phyloP scores from a whole-genome alignment of 345 rosid genomes.

The Pseudoturritis turrita region DNA sequence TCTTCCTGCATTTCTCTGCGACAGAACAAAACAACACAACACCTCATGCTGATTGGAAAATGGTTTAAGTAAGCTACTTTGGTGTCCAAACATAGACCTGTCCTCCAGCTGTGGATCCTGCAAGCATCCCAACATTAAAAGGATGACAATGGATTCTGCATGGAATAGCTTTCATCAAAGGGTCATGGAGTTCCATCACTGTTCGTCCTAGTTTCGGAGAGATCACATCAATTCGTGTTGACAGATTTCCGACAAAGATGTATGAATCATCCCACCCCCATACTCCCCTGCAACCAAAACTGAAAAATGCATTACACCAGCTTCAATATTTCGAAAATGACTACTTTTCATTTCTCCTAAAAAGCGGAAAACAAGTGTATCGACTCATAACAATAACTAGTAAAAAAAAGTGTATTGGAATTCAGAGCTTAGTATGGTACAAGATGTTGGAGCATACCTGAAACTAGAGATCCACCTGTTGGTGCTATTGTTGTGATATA shows the following conservation, averaged over 20 bases:
- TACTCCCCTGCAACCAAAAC: slow-evolving; percentile 44
- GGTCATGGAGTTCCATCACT: slow-evolving; percentile 41
- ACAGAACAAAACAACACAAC: neutral
- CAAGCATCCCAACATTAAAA: slow-evolving; percentile 52
- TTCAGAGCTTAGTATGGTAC: neutral
- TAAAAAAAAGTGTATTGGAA: neutral
- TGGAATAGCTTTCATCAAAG: slow-evolving; percentile 53
- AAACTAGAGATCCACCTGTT: slow-evolving; percentile 67
- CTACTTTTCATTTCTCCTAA: neutral
- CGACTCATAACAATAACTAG: neutral
- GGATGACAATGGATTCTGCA: slow-evolving; percentile 75
- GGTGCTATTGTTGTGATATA: slow-evolving; percentile 57
- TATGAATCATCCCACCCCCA: slow-evolving; percentile 96
- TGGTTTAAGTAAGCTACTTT: neutral
- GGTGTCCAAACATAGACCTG: slow-evolving; percentile 68
- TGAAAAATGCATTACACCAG: neutral
- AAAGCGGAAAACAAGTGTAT: neutral
- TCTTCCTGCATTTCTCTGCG: neutral
- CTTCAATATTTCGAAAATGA: neutral
- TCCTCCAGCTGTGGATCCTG: slow-evolving; percentile 69
- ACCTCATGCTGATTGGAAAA: neutral
- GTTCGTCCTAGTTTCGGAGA: slow-evolving; percentile 32
- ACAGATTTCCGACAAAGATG: slow-evolving; percentile 57
- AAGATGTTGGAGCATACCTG: slow-evolving; percentile 43
- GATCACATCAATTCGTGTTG: slow-evolving; percentile 63